These are phyloP conservation scores for Auricularia sp. DNA, from an alignment of 768 basidiomycete genomes.

Conservation along the genomic window DNA sequence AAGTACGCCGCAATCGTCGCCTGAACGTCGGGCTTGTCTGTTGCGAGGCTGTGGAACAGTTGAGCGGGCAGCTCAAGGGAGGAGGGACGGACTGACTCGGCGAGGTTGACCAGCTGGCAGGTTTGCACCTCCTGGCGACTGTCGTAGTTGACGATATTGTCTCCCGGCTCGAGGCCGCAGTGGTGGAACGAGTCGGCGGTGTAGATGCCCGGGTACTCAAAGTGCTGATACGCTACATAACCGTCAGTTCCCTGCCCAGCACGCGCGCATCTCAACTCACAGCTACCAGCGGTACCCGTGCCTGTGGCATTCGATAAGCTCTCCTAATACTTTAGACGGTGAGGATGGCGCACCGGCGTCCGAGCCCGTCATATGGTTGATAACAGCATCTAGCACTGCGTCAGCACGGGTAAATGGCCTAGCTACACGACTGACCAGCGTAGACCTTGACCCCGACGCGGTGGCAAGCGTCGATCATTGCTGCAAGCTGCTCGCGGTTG, in stretches of 20 bases:
- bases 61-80: not conserved
- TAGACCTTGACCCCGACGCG: conserved; percentile 49
- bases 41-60: conserved; percentile 30
- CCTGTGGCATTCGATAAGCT: not conserved
- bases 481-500: conserved; percentile 37
- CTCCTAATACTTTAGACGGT: not conserved
- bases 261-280: not conserved
- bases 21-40: conserved; percentile 53
- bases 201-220: conserved; percentile 16
- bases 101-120: conserved; percentile 41
- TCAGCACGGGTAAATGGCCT: not conserved
- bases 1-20: conserved; percentile 42
- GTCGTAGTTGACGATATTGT: conserved; percentile 47
- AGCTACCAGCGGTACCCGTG: not conserved
- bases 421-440: conserved; percentile 23
- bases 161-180: conserved; percentile 43
- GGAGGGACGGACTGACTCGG: conserved; percentile 32
- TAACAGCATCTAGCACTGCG: not conserved
- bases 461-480: conserved; percentile 43
- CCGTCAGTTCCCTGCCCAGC: not conserved
- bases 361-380: conserved; percentile 1
- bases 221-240: conserved; percentile 14
- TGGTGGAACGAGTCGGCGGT: conserved; percentile 46
- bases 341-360: not conserved
- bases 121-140: conserved; percentile 45